These are phyloP conservation scores for Chaetomiaceae sp. DNA, from an alignment of 2,329 filamentous ascomycete genomes.

Conservation along the genomic window DNA sequence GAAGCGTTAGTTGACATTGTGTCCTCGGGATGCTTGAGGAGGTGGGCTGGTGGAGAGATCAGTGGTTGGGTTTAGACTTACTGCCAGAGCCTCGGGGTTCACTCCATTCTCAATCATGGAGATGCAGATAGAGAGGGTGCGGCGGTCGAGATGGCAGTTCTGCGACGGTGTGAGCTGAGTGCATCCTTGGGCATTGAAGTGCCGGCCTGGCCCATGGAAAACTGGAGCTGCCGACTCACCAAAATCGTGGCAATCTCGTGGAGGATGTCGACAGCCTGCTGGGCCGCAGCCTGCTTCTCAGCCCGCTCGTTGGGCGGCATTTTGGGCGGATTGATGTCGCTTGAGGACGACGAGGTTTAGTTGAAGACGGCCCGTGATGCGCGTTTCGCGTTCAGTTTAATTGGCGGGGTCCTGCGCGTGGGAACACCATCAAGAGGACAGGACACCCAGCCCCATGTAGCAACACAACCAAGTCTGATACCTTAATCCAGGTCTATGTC, in stretches of 20 bases:
- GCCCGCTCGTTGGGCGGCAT: conserved; percentile 46
- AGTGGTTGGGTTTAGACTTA: conserved; percentile 52
- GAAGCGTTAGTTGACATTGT: background rate
- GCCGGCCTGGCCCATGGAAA: background rate
- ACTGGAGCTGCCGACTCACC: conserved; percentile 48
- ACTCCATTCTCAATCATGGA: conserved; percentile 97
- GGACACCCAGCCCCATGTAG: too few species aligned
- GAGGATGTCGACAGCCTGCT: conserved; percentile 77
- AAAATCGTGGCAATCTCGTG: conserved; percentile 85
- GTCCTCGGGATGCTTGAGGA: too few species aligned
- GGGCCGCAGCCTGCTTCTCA: conserved; percentile 70
- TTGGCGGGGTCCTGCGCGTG: conserved; percentile 15
- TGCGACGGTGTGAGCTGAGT: conserved; percentile 35
- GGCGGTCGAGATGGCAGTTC: conserved; percentile 91
- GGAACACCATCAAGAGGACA: background rate
- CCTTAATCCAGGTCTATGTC: too few species aligned
- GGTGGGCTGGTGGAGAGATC: too few species aligned
- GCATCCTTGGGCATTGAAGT: background rate
- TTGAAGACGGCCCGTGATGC: conserved; percentile 29
- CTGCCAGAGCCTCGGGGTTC: conserved; percentile 89
- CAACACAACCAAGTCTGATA: too few species aligned
- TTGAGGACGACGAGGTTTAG: background rate
- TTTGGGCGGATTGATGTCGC: conserved; percentile 13
- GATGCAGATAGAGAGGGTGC: conserved; percentile 89
- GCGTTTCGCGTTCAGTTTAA: conserved; percentile 13